These are phyloP conservation scores for Sphagnum magellanicum DNA, from an alignment of 228 moss, liverwort and hornwort genomes.

Conservation along the genomic window DNA sequence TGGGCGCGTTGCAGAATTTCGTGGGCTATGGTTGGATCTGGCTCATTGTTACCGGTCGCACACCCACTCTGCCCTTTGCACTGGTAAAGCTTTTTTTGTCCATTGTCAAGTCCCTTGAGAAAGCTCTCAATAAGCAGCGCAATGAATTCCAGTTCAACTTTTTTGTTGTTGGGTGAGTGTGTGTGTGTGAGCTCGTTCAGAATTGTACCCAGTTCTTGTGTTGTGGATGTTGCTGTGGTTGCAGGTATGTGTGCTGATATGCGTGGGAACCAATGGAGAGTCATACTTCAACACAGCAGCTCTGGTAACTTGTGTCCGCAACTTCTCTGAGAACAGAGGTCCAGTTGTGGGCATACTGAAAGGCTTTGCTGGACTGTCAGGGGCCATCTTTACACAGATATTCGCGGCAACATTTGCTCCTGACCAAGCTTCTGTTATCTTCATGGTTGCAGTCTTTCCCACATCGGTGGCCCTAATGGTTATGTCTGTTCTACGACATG, in stretches of 20 bases:
- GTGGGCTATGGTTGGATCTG: constrained; percentile 81
- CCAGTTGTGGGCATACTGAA: constrained; percentile 91
- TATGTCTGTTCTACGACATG: constrained; percentile 59
- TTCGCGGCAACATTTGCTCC: constrained; percentile 81
- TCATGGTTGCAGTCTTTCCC: constrained; percentile 73
- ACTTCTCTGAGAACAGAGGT: constrained; percentile 75
- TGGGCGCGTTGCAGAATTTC: constrained; percentile 61
- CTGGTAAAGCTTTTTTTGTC: constrained; percentile 18
- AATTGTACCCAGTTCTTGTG: too few relatives aligned
- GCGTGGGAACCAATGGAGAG: constrained; percentile 78
- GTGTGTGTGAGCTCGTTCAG: too few relatives aligned
- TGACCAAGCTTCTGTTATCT: constrained; percentile 80
- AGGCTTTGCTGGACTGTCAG: constrained; percentile 83
- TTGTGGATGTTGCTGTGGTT: background rate
- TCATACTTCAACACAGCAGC: constrained; percentile 94
- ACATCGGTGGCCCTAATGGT: constrained; percentile 55
- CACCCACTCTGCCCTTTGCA: constrained; percentile 47
- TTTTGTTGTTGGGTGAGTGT: too few relatives aligned
- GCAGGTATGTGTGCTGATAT: constrained; percentile 70
- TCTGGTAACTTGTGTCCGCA: constrained; percentile 76
- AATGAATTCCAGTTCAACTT: too few relatives aligned
- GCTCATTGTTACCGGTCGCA: constrained; percentile 58
- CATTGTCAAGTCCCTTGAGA: background rate
- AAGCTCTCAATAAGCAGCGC: too few relatives aligned
- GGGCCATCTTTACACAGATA: constrained; percentile 79